phyloP scores from a whole-genome alignment of 306 rosid species.

The Parietaria judaica region DNA sequence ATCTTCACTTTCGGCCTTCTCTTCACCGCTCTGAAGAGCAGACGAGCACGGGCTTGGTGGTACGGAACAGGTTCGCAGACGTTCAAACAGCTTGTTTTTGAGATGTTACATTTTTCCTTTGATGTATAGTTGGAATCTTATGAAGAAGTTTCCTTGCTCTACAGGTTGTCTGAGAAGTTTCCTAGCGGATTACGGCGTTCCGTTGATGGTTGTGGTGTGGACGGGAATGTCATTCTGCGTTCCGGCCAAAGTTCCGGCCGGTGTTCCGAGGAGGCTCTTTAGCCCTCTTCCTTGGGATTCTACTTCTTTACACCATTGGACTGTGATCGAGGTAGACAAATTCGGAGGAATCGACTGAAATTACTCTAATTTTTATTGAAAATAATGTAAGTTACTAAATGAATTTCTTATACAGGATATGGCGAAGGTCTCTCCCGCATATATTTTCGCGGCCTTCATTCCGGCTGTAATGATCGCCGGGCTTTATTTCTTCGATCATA shows the following conservation, averaged over 20 bases:
- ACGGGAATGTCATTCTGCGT: slow-evolving; percentile 53
- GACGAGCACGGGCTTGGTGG: slow-evolving; percentile 82
- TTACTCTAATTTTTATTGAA: too few relatives aligned
- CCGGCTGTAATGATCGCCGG: slow-evolving; percentile 84
- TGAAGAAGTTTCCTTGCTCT: slow-evolving; percentile 7
- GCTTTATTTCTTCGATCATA: slow-evolving; percentile 83
- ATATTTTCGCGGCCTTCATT: slow-evolving; percentile 60
- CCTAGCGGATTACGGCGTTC: slow-evolving; percentile 79
- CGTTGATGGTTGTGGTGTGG: slow-evolving; percentile 73
- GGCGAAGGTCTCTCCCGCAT: slow-evolving; percentile 55
- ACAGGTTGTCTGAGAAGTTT: slow-evolving; percentile 65
- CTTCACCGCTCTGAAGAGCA: slow-evolving; percentile 57
- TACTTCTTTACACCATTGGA: slow-evolving; percentile 66
- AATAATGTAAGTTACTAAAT: too few relatives aligned
- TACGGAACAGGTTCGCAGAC: slow-evolving; percentile 58
- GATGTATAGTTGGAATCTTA: not conserved
- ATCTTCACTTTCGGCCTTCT: slow-evolving; percentile 72
- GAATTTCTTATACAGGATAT: slow-evolving; percentile 47
- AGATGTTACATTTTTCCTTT: not conserved
- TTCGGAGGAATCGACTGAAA: too few relatives aligned
- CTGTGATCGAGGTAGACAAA: slow-evolving; percentile 53
- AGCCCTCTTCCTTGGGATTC: slow-evolving; percentile 81
- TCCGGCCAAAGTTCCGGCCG: slow-evolving; percentile 54
- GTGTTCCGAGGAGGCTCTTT: slow-evolving; percentile 68
- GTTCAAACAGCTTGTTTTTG: not conserved